Base-by-base conservation (phyloP, 345 rosid genomes). In the Gossypium sturtianum region DNA sequence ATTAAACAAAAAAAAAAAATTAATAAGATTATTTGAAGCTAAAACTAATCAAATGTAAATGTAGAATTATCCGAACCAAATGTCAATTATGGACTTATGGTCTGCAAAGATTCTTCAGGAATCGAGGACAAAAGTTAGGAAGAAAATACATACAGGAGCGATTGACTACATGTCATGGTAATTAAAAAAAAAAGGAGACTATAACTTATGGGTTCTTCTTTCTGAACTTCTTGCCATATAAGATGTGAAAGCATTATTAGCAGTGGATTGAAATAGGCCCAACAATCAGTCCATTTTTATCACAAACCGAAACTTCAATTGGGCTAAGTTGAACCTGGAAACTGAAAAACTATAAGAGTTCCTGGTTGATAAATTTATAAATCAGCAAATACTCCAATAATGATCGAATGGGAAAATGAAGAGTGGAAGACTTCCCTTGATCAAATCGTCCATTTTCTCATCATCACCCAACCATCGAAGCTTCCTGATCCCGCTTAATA, bases 331-430 rank as follows among this genome's bases (percentile, higher is more conserved):
- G 56, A 16, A 52, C 56, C 20, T 17, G 9, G n/a, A 17, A 52
- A 34, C 41, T 34, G 41, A 5, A 34, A 34, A 34, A 34, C 7
- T 34, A 34, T 34, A 34, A 4, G 38, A 34, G 7, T 34, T 34
- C 2, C 48, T 64, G 51, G 16, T 41, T 64, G 22, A 3, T 65
- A 43, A 38, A 38, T 71, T 51, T 20, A 20, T 66, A 47, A 57
- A 43, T 58, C 12, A 57, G 56, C 19, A 17, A 63, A 4, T 19
- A 29, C 43, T 10, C 34, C 49, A 29, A 23, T 38, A 12, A 12
- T n/a, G 7, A 41, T 52, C 66, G 34, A 29, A 70, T 77, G 57
- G 76, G 66, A 76, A 69, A 69, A 82, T 82, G 85, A 78, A 76
- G 71, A 71, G 13, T 78, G 69, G 49, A 41, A 80, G 67, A 38